Conservation (phyloP, 2,329 filamentous ascomycete species). For the Ophiostoma triangulosporum region DNA sequence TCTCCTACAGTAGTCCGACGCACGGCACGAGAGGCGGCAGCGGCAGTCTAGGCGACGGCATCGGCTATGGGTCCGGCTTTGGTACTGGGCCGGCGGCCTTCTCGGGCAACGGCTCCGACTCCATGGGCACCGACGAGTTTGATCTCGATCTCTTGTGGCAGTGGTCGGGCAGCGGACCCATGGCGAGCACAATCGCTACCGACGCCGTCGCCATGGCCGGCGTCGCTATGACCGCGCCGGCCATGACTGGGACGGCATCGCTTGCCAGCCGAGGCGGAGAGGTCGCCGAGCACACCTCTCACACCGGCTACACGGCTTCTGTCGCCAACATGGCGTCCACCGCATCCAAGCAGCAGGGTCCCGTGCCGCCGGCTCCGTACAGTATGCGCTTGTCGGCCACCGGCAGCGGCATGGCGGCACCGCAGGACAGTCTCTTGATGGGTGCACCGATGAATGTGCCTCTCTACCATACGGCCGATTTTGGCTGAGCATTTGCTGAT, state of each 20-base stretch:
- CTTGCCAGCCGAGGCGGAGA: background rate
- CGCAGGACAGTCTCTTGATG: background rate
- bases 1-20: background rate
- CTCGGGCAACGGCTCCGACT: slow-evolving; percentile 5
- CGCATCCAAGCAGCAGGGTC: too few species aligned
- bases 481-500: background rate
- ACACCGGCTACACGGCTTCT: too few species aligned
- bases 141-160: slow-evolving; percentile 1
- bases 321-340: too few species aligned
- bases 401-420: background rate
- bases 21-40: background rate
- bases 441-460: background rate
- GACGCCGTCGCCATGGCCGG: background rate
- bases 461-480: slow-evolving; percentile 2
- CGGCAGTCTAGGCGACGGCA: background rate
- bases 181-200: background rate
- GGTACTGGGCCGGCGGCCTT: too few species aligned
- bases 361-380: too few species aligned
- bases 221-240: background rate
- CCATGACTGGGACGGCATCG: background rate
- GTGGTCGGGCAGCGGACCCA: background rate
- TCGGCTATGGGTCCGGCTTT: background rate
- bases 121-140: slow-evolving; percentile 3
- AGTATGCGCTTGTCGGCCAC: background rate
- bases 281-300: background rate